Percentiles rank a stretch among this genome's conserved stretches.
These are phyloP conservation scores for Berkeleyomyces basicola DNA, from an alignment of 2,329 filamentous ascomycete genomes.

Conservation along the genomic window DNA sequence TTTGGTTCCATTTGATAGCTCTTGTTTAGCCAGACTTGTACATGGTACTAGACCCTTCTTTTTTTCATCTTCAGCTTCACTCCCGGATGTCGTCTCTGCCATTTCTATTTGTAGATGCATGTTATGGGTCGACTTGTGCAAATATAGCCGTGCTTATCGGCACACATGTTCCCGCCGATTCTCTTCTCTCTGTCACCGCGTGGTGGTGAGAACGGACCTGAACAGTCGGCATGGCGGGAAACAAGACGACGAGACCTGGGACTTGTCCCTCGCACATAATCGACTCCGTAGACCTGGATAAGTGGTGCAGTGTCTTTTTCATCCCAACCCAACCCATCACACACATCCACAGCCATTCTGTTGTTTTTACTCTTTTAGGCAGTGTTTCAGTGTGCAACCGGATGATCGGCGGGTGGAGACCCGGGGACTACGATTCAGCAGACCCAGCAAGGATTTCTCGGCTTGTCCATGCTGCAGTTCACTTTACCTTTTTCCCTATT, in stretches of 20 bases:
- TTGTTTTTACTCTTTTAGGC: background rate
- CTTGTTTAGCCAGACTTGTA: background rate
- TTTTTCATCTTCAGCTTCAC: background rate
- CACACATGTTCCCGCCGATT: background rate
- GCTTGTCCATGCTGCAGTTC: background rate
- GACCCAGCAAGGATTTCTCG: background rate
- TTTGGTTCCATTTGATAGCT: background rate
- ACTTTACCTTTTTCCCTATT: background rate
- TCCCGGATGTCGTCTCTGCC: background rate
- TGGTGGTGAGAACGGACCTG: no score
- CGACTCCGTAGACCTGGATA: no score
- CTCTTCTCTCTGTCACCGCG: no score
- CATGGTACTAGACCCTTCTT: background rate
- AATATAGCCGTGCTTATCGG: background rate
- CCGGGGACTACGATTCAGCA: background rate
- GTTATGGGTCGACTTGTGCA: background rate
- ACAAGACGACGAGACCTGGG: no score
- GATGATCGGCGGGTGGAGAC: background rate
- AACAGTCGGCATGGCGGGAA: no score
- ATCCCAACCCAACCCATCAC: no score
- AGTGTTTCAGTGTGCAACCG: background rate
- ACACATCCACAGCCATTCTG: no score
- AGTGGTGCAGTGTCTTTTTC: no score
- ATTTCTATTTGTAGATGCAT: background rate
- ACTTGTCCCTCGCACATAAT: no score